Base-by-base conservation (phyloP, 83 land plant genomes). In the Thuja plicata region DNA sequence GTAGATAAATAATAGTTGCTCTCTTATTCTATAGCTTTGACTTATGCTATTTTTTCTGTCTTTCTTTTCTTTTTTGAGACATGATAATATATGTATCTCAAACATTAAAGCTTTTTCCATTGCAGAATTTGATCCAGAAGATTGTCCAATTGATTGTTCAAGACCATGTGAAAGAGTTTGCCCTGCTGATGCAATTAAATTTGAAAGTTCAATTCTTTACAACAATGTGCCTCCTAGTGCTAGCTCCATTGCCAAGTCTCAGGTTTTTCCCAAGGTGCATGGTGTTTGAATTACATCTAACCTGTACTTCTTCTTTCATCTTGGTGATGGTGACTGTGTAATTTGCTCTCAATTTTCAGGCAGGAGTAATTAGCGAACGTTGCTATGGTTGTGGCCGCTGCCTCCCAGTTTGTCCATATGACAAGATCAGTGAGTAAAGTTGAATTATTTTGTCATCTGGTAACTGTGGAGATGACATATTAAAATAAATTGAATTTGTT, bases 361-460 rank as follows among this genome's bases (percentile, higher is more conserved):
- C 95, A 37, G 99, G 99, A 86, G 99, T 98, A 6, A 88, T 96
- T 13, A 92, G 93, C 82, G 99, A 98, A 87, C 94, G 99, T 9
- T 98, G 99, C 70, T 98, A 98, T 91, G 99, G 99, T 1, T 98
- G 99, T 96, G 99, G 99, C 21, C 97, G 99, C 40, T 98, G 99
- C 90, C 91, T 95, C 77, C 93, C 95, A 30, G 91, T 96, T 32
- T 98, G 99, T 86, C 99, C 99, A 38, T 91, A 96, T 70, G 97
- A 95, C 77, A 92, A 92, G 89, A 98, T 98, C 89, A 89, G 99
- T 98, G 73, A 57, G 93, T 89, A 7, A 17, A 83, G 32, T 27
- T 83, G 34, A 43, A 38, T 83, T 46, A 66, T 27, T 82, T 45
- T 83, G 5, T 46, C 34, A 83, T 27, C 52, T 46, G 46, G 41